These are phyloP conservation scores for Polyporus tsugae DNA, from an alignment of 1,284 basidiomycete genomes.

Conservation along the genomic window DNA sequence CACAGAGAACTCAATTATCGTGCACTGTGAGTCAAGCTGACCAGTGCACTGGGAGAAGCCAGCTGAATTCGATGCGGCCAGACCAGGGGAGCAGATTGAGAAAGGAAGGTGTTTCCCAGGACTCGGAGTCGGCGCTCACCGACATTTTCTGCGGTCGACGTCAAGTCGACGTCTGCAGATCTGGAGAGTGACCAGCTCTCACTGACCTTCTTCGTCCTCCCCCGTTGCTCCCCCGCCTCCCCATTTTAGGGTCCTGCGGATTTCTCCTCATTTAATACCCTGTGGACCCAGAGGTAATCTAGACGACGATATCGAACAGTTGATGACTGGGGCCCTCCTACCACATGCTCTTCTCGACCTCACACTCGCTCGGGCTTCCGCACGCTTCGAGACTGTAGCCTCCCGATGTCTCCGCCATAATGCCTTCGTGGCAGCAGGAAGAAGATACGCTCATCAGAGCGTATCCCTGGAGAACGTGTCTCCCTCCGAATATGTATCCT, in stretches of 20 bases:
- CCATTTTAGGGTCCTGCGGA: too few species aligned
- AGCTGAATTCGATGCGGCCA: too few species aligned
- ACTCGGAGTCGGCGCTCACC: too few species aligned
- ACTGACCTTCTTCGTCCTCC: constrained; percentile 46
- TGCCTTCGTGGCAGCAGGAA: not conserved
- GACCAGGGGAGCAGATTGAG: too few species aligned
- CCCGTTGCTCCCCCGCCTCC: not conserved
- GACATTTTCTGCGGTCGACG: too few species aligned
- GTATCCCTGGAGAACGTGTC: constrained; percentile 1
- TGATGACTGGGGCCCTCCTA: constrained; percentile 31
- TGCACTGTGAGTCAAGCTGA: too few species aligned
- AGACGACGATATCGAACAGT: not conserved
- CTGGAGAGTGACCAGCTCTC: constrained; percentile 44
- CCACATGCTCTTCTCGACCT: constrained; percentile 37
- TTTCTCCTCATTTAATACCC: too few species aligned
- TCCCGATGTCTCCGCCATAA: constrained; percentile 7
- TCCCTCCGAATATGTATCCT: constrained; percentile 1
- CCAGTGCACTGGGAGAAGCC: too few species aligned
- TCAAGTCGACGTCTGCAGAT: too few species aligned
- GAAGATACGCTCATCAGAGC: constrained; percentile 22
- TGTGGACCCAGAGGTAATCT: too few species aligned
- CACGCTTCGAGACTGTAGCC: constrained; percentile 26
- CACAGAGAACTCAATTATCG: too few species aligned
- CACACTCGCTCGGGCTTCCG: constrained; percentile 30
- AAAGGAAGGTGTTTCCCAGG: too few species aligned